Conservation (phyloP, 129 eudicot genomes). For the Flaveria bidentis region DNA sequence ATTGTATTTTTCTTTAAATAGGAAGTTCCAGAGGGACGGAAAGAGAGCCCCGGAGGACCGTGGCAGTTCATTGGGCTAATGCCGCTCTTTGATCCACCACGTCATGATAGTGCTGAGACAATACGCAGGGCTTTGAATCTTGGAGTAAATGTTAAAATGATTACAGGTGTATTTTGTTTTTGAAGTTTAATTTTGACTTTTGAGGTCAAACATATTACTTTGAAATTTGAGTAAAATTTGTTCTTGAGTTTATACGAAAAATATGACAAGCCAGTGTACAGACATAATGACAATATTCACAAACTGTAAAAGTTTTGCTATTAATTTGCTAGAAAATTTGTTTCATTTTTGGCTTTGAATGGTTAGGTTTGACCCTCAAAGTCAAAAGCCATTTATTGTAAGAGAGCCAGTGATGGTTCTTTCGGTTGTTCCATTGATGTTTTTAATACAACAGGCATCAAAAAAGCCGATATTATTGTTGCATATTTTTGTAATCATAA, state of each 20-base stretch:
- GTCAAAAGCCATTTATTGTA: too few species aligned
- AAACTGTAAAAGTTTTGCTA: background rate
- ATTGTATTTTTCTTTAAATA: slow-evolving; percentile 21
- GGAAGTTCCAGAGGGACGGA: slow-evolving; percentile 98
- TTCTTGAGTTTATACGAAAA: background rate
- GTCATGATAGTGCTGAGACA: slow-evolving; percentile 99
- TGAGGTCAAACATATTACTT: background rate
- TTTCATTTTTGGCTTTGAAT: background rate
- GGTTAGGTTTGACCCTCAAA: too few species aligned
- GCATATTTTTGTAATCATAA: too few species aligned
- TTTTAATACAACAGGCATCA: too few species aligned
- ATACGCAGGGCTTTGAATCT: slow-evolving; percentile 94
- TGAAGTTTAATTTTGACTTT: background rate
- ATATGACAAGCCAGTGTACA: background rate
- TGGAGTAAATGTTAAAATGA: slow-evolving; percentile 98
- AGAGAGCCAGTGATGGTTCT: too few species aligned
- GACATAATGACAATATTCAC: background rate
- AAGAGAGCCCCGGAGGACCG: slow-evolving; percentile 97
- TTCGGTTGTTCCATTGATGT: too few species aligned
- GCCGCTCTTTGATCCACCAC: slow-evolving; percentile 98
- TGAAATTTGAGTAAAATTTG: background rate
- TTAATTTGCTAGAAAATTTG: slow-evolving; percentile 5
- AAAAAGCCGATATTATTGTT: too few species aligned
- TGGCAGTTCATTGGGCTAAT: slow-evolving; percentile 97
- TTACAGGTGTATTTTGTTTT: slow-evolving; percentile 57